Base-by-base conservation (phyloP, 1,139 yeast species). In the Geotrichum carabidarum region DNA sequence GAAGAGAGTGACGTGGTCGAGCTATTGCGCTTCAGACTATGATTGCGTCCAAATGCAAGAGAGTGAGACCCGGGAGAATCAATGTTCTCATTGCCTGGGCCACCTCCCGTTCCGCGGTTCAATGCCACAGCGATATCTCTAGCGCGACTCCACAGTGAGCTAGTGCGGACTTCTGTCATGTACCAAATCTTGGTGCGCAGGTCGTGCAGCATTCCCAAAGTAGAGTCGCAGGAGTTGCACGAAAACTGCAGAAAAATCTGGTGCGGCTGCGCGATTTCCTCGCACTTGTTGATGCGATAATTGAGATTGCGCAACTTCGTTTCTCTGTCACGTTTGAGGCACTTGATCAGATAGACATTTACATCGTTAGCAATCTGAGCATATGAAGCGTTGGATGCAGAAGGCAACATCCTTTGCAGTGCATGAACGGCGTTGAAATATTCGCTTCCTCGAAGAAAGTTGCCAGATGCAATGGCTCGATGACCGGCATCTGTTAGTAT, bases 151-250 rank as follows among this genome's bases (percentile, higher is more conserved):
- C 69, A 68, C 15, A 65, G 50, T 4, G 66, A 50, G 31, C 64
- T 56, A 1, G 61, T 54, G 4, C 73, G 62, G 17, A 69, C 66
- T 49, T 71, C 74, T 6, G 63, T 60, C 35, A 63, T 63, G 55
- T 70, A 71, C 74, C 74, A 71, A 4, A 68, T 60, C 47, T 66
- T 65, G 8, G 62, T 59, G 32, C 69, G 59, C 37, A 61, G 54
- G 32, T 60, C 59, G 44, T 59, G 55, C 18, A 66, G 55, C 15
- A 48, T 36, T 6, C 41, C 47, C n/a, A 63, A 15, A 1, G 55
- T 43, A 3, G 45, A 38, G 6, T 64, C 59, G 44, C 64, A 61
- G 12, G 58, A 52, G 17, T 44, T 54, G 22, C 56, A 43, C 27
- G 58, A 54, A 15, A 57, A 53, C 31, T 61, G 60, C 12, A 63